Evolutionary conservation across 257 asterid species (phyloP).

Genomic region (Solanum chmielewskii): DNA sequence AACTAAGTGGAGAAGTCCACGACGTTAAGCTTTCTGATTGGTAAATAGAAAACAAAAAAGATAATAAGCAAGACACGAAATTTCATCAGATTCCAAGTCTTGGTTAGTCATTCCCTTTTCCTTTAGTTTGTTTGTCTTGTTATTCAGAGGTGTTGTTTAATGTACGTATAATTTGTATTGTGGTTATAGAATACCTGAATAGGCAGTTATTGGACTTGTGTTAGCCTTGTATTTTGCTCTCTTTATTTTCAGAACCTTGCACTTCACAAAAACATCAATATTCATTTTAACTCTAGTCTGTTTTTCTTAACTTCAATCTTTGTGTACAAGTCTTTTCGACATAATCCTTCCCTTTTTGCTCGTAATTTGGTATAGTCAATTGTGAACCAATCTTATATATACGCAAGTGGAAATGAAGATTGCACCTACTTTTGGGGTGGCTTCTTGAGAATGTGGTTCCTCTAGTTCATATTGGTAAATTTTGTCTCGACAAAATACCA

Average conservation of each 20-base stretch:
- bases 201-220: neutral
- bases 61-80: neutral
- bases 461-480: neutral
- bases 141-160: neutral
- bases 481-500: neutral
- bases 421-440: neutral
- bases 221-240: neutral
- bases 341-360: neutral
- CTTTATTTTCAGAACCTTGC: neutral
- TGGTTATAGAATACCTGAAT: neutral
- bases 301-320: neutral
- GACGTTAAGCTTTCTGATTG: neutral
- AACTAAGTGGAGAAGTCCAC: neutral
- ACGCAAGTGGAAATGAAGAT: neutral
- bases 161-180: neutral
- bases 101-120: neutral
- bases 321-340: neutral
- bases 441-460: neutral
- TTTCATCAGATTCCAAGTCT: neutral
- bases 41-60: neutral
- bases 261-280: neutral
- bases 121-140: neutral
- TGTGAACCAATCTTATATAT: neutral
- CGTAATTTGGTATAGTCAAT: neutral
- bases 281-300: neutral